Conservation (phyloP, 768 basidiomycete species). For the Leccinellum luteum region DNA sequence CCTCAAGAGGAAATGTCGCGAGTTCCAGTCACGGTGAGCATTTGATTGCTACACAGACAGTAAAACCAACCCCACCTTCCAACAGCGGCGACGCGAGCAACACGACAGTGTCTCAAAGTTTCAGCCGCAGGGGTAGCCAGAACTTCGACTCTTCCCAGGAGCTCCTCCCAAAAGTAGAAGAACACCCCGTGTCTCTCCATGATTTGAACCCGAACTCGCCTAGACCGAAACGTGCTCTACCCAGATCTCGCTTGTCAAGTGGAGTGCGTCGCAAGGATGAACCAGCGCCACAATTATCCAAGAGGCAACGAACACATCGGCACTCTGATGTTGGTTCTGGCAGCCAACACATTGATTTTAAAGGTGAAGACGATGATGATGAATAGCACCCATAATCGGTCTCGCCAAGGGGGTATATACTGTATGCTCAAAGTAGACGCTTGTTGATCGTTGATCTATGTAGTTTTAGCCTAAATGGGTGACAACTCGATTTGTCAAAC, state of each 20-base stretch:
- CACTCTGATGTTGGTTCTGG: slow-evolving; percentile 16
- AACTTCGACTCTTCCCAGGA: slow-evolving; percentile 10
- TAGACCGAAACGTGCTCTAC: slow-evolving; percentile 30
- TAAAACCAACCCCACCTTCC: not conserved
- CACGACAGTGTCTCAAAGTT: slow-evolving; percentile 1
- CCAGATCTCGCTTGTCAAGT: slow-evolving; percentile 18
- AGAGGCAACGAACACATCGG: slow-evolving; percentile 26
- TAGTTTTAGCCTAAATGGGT: slow-evolving; percentile 2
- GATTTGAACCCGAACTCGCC: slow-evolving; percentile 1
- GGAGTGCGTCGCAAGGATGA: slow-evolving; percentile 5
- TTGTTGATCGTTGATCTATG: slow-evolving; percentile 4
- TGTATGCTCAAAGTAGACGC: not conserved
- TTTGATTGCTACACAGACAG: too few species aligned
- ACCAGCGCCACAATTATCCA: slow-evolving; percentile 5
- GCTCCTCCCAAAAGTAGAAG: slow-evolving; percentile 23
- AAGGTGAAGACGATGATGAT: slow-evolving; percentile 18
- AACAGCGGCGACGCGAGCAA: slow-evolving; percentile 7
- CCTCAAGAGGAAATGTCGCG: slow-evolving; percentile 27
- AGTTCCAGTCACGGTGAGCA: slow-evolving; percentile 15
- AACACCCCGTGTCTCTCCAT: slow-evolving; percentile 14
- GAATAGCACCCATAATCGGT: slow-evolving; percentile 4
- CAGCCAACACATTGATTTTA: slow-evolving; percentile 1
- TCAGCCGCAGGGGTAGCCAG: slow-evolving; percentile 9
- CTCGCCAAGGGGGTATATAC: not conserved
- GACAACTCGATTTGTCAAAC: not conserved